Evolutionary conservation across 371 early-diverging fungal species (phyloP).

Genomic region (Zancudomyces culisetae): DNA sequence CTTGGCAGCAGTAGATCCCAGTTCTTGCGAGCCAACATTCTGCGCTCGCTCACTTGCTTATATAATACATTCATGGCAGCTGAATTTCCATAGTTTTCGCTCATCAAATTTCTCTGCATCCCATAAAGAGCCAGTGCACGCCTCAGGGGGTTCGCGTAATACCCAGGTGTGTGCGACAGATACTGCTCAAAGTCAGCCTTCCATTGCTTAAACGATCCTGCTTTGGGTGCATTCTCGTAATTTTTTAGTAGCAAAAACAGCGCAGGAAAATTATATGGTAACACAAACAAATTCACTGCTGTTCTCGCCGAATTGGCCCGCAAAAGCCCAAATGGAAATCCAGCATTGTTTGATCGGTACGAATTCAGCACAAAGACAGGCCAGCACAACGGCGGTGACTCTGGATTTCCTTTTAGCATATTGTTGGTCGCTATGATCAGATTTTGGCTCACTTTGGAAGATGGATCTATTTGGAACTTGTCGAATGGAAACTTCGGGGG

Average conservation of each 20-base stretch:
- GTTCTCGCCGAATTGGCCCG: slow-evolving; percentile 34
- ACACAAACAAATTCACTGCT: slow-evolving; percentile 40
- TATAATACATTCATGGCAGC: slow-evolving; percentile 11
- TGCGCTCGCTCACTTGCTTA: slow-evolving; percentile 5
- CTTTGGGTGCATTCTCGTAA: slow-evolving; percentile 9
- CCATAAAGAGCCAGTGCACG: slow-evolving; percentile 20
- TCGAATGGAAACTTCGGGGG: slow-evolving; percentile 46
- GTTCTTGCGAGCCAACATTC: slow-evolving; percentile 11
- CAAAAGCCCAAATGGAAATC: slow-evolving; percentile 48
- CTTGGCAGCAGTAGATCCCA: slow-evolving; percentile 12
- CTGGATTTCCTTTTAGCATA: slow-evolving; percentile 11
- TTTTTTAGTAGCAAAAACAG: slow-evolving; percentile 35
- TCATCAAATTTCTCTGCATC: slow-evolving; percentile 15
- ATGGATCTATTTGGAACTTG: slow-evolving; percentile 35
- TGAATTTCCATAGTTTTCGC: slow-evolving; percentile 22
- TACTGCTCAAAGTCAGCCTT: slow-evolving; percentile 32
- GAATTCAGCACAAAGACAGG: slow-evolving; percentile 38
- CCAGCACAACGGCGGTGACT: slow-evolving; percentile 16
- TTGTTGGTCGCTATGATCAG: slow-evolving; percentile 23
- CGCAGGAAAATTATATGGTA: slow-evolving; percentile 48
- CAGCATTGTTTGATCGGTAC: slow-evolving; percentile 26
- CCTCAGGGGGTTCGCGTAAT: slow-evolving; percentile 25
- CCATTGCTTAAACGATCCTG: slow-evolving; percentile 18
- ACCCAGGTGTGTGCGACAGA: slow-evolving; percentile 32
- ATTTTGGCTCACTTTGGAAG: slow-evolving; percentile 28